Conservation (phyloP, 768 basidiomycete genomes). For the Pisolithus albus region DNA sequence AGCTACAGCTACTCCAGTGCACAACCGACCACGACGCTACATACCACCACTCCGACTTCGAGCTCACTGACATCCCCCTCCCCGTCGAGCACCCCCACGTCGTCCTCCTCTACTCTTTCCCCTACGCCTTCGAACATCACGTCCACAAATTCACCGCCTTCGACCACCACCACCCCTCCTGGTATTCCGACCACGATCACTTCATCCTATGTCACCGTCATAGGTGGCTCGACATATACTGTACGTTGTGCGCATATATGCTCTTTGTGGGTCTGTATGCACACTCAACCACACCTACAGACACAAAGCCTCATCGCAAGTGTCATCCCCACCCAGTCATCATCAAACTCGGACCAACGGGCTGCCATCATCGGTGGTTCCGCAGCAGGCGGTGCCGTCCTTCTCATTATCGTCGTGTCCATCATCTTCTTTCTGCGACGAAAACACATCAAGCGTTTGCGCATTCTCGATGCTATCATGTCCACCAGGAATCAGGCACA, state of each 20-base stretch:
- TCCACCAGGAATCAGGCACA: slow-evolving; percentile 14
- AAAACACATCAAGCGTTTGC: slow-evolving; percentile 29
- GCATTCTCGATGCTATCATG: slow-evolving; percentile 24
- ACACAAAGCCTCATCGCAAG: slow-evolving; percentile 10
- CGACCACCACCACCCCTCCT: slow-evolving; percentile 2
- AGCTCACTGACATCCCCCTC: slow-evolving; percentile 2
- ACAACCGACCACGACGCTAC: slow-evolving; percentile 4
- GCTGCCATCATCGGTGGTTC: slow-evolving; percentile 38
- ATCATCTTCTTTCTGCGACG: slow-evolving; percentile 33
- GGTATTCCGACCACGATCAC: slow-evolving; percentile 13
- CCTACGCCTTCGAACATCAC: background rate
- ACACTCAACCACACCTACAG: slow-evolving; percentile 5
- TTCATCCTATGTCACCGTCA: slow-evolving; percentile 12
- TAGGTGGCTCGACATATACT: slow-evolving; percentile 9
- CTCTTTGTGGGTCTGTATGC: too few relatives aligned
- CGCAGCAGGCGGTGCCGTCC: slow-evolving; percentile 31
- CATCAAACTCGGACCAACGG: slow-evolving; percentile 16
- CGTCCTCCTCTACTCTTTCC: background rate
- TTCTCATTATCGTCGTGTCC: slow-evolving; percentile 32
- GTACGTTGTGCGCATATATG: slow-evolving; percentile 11
- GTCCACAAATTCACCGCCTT: slow-evolving; percentile 1
- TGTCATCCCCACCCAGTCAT: slow-evolving; percentile 8
- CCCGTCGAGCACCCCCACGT: background rate
- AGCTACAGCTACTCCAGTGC: background rate
- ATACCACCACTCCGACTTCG: background rate